These are phyloP conservation scores for Lentinula guzmanii DNA, from an alignment of 768 basidiomycete species.

Conservation along the genomic window DNA sequence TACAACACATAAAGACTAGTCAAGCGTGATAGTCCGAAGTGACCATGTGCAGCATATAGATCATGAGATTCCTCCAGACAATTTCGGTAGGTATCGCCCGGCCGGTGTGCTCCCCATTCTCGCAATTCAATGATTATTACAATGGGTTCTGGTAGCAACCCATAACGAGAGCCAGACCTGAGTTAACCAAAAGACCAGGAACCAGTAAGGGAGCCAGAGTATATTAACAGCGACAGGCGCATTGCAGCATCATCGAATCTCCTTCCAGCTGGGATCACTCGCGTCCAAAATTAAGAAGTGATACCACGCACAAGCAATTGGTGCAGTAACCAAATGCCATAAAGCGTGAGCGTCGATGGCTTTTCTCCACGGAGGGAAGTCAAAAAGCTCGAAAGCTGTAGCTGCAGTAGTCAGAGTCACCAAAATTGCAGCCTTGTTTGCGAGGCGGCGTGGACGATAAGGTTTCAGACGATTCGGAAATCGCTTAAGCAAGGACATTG, in stretches of 20 bases:
- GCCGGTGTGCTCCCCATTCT: background rate
- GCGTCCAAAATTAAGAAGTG: conserved; percentile 75
- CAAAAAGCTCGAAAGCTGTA: conserved; percentile 82
- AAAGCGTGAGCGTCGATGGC: conserved; percentile 86
- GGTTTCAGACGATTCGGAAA: conserved; percentile 50
- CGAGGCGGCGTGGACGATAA: conserved; percentile 54
- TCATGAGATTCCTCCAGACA: background rate
- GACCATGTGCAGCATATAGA: background rate
- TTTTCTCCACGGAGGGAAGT: conserved; percentile 76
- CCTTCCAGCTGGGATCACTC: conserved; percentile 64
- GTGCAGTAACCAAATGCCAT: conserved; percentile 87
- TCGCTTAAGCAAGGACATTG: conserved; percentile 40
- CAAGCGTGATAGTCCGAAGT: background rate
- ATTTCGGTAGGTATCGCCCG: background rate
- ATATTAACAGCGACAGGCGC: background rate
- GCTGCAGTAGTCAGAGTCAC: conserved; percentile 69
- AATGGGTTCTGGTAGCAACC: background rate
- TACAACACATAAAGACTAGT: background rate
- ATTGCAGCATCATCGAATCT: conserved; percentile 15
- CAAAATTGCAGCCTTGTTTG: conserved; percentile 48
- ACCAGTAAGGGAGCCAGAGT: background rate
- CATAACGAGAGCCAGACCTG: background rate
- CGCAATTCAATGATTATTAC: background rate
- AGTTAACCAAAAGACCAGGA: background rate
- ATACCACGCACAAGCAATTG: conserved; percentile 79